Conservation (phyloP, 2,329 filamentous ascomycete genomes). For the Rugonectria rugulosa region DNA sequence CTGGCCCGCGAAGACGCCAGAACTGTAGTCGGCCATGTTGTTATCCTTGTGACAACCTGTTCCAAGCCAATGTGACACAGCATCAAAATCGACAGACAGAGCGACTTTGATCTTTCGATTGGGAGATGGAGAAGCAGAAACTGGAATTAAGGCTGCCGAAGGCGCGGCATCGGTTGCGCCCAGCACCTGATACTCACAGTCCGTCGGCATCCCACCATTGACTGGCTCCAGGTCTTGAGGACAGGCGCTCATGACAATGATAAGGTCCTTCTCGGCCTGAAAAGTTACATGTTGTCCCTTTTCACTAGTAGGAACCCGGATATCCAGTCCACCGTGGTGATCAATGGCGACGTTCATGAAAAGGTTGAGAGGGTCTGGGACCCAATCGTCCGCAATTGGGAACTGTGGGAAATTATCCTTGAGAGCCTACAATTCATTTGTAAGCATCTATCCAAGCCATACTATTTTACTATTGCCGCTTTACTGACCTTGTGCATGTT, state of each 20-base stretch:
- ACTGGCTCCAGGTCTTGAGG: conserved; percentile 50
- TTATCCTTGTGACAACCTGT: conserved; percentile 53
- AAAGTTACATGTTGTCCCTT: conserved; percentile 46
- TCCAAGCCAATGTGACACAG: conserved; percentile 61
- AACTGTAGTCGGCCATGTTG: conserved; percentile 15
- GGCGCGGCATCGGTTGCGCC: background rate
- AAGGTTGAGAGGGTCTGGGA: conserved; percentile 51
- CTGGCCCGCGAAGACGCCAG: conserved; percentile 13
- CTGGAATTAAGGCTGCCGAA: background rate
- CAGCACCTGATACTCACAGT: conserved; percentile 39
- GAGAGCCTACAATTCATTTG: conserved; percentile 29
- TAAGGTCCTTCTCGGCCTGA: conserved; percentile 44
- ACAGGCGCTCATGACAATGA: conserved; percentile 52
- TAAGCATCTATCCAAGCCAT: no score
- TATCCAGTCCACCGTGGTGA: conserved; percentile 42
- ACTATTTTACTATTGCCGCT: background rate
- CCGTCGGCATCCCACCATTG: conserved; percentile 45
- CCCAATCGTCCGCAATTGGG: conserved; percentile 40
- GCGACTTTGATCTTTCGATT: conserved; percentile 29
- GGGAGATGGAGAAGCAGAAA: background rate
- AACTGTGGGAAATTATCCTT: conserved; percentile 36
- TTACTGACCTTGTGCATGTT: conserved; percentile 43
- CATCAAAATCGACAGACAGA: conserved; percentile 56
- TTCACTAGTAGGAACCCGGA: conserved; percentile 43
- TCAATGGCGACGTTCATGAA: conserved; percentile 53